Evolutionary conservation across 129 eudicot species (phyloP), one percentile per base, ranked within the genome.

Genomic region (Pittosporum tobira): DNA sequence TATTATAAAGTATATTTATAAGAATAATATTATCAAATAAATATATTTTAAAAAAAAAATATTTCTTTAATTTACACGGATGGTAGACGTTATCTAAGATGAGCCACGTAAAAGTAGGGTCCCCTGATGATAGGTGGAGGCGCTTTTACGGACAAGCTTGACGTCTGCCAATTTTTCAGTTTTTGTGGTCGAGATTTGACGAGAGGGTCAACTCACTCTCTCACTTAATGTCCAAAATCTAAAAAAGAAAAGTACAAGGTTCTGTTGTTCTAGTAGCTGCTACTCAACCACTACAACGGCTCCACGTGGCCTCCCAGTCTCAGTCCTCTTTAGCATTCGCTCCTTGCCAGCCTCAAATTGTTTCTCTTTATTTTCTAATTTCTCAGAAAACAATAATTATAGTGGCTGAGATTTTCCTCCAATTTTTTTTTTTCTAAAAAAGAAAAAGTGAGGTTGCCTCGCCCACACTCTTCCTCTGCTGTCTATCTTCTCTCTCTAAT

Each of bases 301-400:
- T 70, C 73, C 95, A 82, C 88, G 44, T 88, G 96, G 75, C 86
- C 28, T 14, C 31, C 66, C n/a, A 58, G 51, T 61, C 62, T 37
- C 67, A 9, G 46, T 60, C 64, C 48, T 16, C 18, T 21, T 38
- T 7, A 37, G 5, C 22, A 34, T 19, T 62, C 58, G 20, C 43
- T 68, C 47, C 55, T 10, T 72, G 42, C 64, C 67, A 72, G 95
- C 94, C 88, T 80, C 94, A 77, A 75, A 73, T 76, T 60, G 63
- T 44, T 57, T 51, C 22, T 13, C 31, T 48, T 31, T 29, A 7
- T 36, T 48, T 64, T 60, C 42, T 25, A 21, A 40, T 40, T 40
- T 40, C 12, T 28, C 9, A 49, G 24, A 50, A 30, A 59, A 48
- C 24, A 5, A 61, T 69, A 62, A 25, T 75, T 60, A 19, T 78